Evolutionary conservation across 257 asterid species (phyloP).

Genomic region (Penstemon newberryi): DNA sequence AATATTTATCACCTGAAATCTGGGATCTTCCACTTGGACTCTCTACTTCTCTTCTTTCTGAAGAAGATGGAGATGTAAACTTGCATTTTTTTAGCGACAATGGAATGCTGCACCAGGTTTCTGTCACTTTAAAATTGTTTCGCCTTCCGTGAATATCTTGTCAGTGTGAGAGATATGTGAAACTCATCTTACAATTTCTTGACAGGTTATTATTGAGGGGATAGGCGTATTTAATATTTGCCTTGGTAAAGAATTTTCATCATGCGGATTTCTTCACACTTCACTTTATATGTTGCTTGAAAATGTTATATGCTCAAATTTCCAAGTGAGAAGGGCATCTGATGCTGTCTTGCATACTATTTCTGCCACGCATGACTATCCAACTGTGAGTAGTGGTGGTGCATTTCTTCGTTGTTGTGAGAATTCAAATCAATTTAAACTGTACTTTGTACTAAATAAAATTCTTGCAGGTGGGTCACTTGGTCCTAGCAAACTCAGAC

Average conservation of each 20-base stretch:
- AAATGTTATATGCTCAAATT: conserved; percentile 82
- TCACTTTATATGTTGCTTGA: conserved; percentile 89
- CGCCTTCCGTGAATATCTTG: conserved; percentile 18
- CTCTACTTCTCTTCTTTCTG: conserved; percentile 43
- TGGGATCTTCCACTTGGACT: conserved; percentile 85
- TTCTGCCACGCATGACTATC: conserved; percentile 63
- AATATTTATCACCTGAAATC: conserved; percentile 86
- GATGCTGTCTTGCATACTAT: conserved; percentile 71
- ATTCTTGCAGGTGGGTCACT: conserved; percentile 86
- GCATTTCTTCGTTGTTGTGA: conserved; percentile 29
- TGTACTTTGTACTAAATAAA: conserved; percentile 9
- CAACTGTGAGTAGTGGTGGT: conserved; percentile 64
- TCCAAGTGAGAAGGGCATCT: conserved; percentile 74
- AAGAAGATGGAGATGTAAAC: conserved; percentile 54
- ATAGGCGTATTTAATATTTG: conserved; percentile 73
- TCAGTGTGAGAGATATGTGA: conserved; percentile 6
- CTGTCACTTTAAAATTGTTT: conserved; percentile 14
- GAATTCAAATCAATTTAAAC: conserved; percentile 20
- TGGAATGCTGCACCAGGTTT: conserved; percentile 91
- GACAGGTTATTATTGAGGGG: conserved; percentile 87
- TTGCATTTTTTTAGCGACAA: conserved; percentile 71
- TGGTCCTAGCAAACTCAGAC: conserved; percentile 86
- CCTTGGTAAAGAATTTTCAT: conserved; percentile 72
- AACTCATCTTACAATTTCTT: conserved; percentile 25
- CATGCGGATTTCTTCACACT: conserved; percentile 89